Evolutionary conservation across 2,329 filamentous ascomycete genomes (phyloP).

Genomic region (Trichoderma pleuroti): DNA sequence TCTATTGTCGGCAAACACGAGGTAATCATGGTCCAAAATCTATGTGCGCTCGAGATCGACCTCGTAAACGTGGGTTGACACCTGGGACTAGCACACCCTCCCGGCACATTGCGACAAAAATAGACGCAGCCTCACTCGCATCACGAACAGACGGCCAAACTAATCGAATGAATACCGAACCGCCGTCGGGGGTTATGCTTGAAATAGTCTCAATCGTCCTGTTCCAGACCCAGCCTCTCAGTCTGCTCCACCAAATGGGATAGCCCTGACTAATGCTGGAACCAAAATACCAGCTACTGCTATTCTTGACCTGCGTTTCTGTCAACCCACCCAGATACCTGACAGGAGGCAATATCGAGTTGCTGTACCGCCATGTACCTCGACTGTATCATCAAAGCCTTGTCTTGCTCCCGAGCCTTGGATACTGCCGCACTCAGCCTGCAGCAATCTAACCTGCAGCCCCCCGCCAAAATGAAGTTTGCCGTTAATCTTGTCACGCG

Average conservation of each 20-base stretch:
- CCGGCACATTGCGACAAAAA: conserved; percentile 1
- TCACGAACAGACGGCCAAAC: background rate
- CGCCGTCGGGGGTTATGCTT: background rate
- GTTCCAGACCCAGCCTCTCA: background rate
- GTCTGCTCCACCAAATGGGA: background rate
- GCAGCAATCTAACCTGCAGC: background rate
- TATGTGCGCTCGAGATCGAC: background rate
- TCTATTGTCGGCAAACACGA: background rate
- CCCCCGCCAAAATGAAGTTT: background rate
- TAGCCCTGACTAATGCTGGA: background rate
- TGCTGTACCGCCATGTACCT: background rate
- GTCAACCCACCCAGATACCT: background rate
- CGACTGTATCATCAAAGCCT: background rate
- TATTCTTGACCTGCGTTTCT: background rate
- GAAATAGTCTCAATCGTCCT: background rate
- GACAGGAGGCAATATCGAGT: background rate
- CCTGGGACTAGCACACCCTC: background rate
- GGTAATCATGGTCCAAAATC: background rate
- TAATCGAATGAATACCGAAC: background rate
- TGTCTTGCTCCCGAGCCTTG: background rate
- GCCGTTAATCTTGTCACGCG: conserved; percentile 1
- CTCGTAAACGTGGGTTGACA: conserved; percentile 2
- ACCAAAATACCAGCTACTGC: background rate
- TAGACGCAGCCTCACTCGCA: conserved; percentile 8
- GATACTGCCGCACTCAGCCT: background rate